phyloP scores from a whole-genome alignment of 768 basidiomycete genomes.

The Auricularia sp. region DNA sequence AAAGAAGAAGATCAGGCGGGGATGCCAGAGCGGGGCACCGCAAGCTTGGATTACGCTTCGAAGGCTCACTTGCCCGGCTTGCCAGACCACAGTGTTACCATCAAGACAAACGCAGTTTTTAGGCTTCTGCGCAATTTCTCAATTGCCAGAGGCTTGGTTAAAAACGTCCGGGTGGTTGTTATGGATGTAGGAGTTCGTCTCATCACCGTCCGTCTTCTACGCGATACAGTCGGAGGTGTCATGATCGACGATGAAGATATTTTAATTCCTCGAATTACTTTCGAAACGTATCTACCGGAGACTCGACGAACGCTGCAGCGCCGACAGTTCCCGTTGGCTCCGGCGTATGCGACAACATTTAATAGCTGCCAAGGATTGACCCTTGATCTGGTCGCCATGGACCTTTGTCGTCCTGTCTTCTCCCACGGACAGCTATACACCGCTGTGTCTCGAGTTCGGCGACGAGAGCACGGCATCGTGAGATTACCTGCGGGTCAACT shows the following conservation, averaged over 20 bases:
- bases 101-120: slow-evolving; percentile 27
- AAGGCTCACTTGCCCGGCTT: slow-evolving; percentile 16
- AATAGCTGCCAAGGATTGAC: slow-evolving; percentile 13
- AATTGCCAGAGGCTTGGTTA: slow-evolving; percentile 28
- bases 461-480: not conserved
- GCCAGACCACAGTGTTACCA: slow-evolving; percentile 9
- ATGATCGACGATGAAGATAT: slow-evolving; percentile 16
- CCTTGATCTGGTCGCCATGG: slow-evolving; percentile 7
- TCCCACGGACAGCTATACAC: slow-evolving; percentile 12
- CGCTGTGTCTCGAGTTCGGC: slow-evolving; percentile 7
- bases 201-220: slow-evolving; percentile 17
- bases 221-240: slow-evolving; percentile 5
- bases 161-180: slow-evolving; percentile 13
- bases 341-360: slow-evolving; percentile 11
- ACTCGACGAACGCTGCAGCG: slow-evolving; percentile 4
- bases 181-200: slow-evolving; percentile 17
- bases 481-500: too few relatives aligned
- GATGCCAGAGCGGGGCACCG: slow-evolving; percentile 10
- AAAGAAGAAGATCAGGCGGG: slow-evolving; percentile 15
- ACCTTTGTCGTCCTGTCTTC: slow-evolving; percentile 6
- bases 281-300: slow-evolving; percentile 4
- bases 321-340: slow-evolving; percentile 7
- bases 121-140: slow-evolving; percentile 30
- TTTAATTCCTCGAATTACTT: slow-evolving; percentile 20
- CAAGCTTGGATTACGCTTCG: slow-evolving; percentile 16